phyloP scores from a whole-genome alignment of 2,329 filamentous ascomycete species.

The Stagonosporopsis rhizophila region DNA sequence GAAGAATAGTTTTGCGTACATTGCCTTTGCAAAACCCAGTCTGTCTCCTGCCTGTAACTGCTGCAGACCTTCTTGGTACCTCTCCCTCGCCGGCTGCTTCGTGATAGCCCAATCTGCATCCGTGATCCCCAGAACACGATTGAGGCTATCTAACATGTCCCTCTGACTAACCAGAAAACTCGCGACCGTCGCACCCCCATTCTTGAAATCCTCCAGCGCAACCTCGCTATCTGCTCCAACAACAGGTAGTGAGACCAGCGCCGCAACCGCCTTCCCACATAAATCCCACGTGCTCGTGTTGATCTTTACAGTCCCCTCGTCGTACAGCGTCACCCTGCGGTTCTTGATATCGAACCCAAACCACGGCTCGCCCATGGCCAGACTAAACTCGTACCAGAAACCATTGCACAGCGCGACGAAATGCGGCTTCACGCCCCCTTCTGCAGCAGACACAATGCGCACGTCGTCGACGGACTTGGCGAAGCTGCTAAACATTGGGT shows the following conservation, averaged over 20 bases:
- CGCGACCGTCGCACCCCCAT: constrained; percentile 31
- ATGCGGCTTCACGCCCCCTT: not conserved
- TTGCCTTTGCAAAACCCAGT: constrained; percentile 54
- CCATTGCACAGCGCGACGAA: constrained; percentile 28
- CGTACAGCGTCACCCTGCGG: constrained; percentile 36
- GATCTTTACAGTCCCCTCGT: constrained; percentile 38
- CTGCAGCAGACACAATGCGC: constrained; percentile 1
- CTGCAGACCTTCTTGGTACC: constrained; percentile 59
- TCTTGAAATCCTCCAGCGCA: constrained; percentile 18
- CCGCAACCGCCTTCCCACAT: constrained; percentile 61
- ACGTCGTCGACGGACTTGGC: constrained; percentile 19
- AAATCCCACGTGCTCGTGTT: constrained; percentile 66
- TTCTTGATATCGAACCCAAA: constrained; percentile 51
- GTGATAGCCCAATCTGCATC: constrained; percentile 68
- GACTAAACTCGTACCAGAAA: constrained; percentile 52
- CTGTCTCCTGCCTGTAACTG: constrained; percentile 54
- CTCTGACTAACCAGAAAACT: constrained; percentile 57
- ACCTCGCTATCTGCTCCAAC: not conserved
- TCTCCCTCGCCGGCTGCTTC: constrained; percentile 55
- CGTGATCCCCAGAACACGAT: constrained; percentile 64
- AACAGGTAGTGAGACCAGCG: constrained; percentile 49
- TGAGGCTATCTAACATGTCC: constrained; percentile 69
- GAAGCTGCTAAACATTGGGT: constrained; percentile 13
- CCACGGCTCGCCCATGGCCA: constrained; percentile 33
- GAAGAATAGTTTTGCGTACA: constrained; percentile 51